These are phyloP conservation scores for Pachysandra terminalis DNA, from an alignment of 164 flowering plant species.

Conservation along the genomic window DNA sequence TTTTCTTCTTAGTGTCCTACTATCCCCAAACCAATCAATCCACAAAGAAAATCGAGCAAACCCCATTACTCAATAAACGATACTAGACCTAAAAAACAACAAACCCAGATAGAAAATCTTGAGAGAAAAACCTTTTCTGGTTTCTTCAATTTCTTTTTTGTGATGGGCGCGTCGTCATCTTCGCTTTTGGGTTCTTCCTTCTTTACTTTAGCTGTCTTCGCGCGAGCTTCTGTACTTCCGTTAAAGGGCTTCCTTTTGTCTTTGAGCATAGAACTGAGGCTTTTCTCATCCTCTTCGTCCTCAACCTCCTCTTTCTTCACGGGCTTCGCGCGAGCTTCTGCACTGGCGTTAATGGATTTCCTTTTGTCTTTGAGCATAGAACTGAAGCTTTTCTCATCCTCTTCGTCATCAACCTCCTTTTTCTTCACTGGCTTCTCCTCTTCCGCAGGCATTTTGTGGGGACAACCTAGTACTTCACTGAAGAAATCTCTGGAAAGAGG, in stretches of 20 bases:
- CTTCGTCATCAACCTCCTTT: constrained; percentile 18
- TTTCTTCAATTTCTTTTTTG: constrained; percentile 14
- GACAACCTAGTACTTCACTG: neutral
- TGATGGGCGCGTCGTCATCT: constrained; percentile 16
- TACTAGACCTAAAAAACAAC: neutral
- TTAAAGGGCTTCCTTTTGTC: constrained; percentile 26
- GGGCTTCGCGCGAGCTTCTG: constrained; percentile 22
- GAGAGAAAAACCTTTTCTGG: constrained; percentile 24
- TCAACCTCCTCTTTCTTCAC: constrained; percentile 21
- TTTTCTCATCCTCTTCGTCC: constrained; percentile 24
- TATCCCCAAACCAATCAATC: constrained; percentile 3
- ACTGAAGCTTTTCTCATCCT: constrained; percentile 26
- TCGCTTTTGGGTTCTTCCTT: constrained; percentile 31
- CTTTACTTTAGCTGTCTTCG: constrained; percentile 26
- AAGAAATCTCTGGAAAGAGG: neutral
- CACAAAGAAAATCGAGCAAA: constrained; percentile 5
- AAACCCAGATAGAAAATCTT: neutral
- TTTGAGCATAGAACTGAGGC: constrained; percentile 24
- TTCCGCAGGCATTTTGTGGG: constrained; percentile 36
- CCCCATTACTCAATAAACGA: neutral
- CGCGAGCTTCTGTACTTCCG: constrained; percentile 15
- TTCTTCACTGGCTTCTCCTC: constrained; percentile 28
- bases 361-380: constrained; percentile 22
- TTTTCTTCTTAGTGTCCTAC: constrained; percentile 29
- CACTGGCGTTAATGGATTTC: constrained; percentile 24